Evolutionary conservation across 2,329 filamentous ascomycete species (phyloP), one percentile per base, ranked within the genome.

Genomic region (Xylogone sp.): DNA sequence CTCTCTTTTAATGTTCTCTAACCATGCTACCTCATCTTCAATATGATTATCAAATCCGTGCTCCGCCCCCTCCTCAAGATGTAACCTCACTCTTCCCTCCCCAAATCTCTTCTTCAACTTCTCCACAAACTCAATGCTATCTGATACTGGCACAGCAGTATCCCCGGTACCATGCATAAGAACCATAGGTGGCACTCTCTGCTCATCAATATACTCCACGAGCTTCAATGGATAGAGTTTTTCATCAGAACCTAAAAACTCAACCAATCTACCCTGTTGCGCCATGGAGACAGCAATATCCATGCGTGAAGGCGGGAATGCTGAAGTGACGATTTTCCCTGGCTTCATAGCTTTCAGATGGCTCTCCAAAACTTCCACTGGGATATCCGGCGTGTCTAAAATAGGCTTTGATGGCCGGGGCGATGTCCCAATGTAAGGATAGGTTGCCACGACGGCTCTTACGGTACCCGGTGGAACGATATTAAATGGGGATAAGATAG

Each of bases 111-210:
- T 18, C 22, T 42, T 48, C 43, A 43, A 49, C n/a, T 20, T 22
- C n/a, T 51, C 51, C n/a, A 46, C 50, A 47, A 55, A 57, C n/a
- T 46, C 19, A 21, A 50, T 27, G 24, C 49, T 56, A 10, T 46
- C 46, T 6, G 46, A 39, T 13, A 54, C 51, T 10, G 51, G 42
- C 29, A 58, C 53, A 9, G 34, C 53, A 12, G 43, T 48, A 34
- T 58, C 56, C 12, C 54, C 51, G 3, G 42, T 44, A 12, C 56
- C 56, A 49, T 58, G 53, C 3, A 52, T 19, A 19, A 58, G 34
- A 3, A 56, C 39, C 6, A 51, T 56, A 22, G 31, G 51, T 2
- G 56, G 54, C 3, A 47, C 18, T 16, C 12, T 39, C 24, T 10
- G 6, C 8, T 46, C 21, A 19, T 47, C 22, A n/a, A 45, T 43